phyloP scores from a whole-genome alignment of 2,329 filamentous ascomycete species.

The Botryotinia calthae region DNA sequence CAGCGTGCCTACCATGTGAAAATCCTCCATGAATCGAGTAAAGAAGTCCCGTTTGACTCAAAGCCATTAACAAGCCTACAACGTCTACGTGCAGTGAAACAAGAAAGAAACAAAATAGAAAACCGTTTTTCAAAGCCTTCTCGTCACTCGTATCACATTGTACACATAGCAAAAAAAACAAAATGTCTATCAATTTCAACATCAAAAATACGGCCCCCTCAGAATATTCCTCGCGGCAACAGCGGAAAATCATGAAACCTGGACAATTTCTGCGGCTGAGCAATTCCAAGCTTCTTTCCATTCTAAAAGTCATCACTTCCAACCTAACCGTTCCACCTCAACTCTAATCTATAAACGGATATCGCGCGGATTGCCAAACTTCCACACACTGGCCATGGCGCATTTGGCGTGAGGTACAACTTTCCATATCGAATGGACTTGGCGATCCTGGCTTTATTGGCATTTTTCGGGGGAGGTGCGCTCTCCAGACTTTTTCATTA shows the following conservation, averaged over 20 bases:
- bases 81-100: neutral
- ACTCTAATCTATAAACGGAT: neutral
- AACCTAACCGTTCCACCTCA: neutral
- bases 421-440: neutral
- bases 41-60: neutral
- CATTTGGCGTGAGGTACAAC: neutral
- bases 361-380: neutral
- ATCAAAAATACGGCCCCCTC: neutral
- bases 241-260: neutral
- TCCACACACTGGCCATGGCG: neutral
- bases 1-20: neutral
- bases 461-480: neutral
- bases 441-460: neutral
- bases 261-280: neutral
- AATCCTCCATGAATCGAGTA: slow-evolving; percentile 1
- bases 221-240: slow-evolving; percentile 6
- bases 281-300: neutral
- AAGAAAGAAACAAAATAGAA: neutral
- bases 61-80: neutral
- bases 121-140: neutral
- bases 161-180: neutral
- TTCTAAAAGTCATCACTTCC: neutral
- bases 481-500: neutral
- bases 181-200: neutral
- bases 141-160: neutral